Conservation (phyloP, 176 grass and related monocot genomes). For the Avena sativa region DNA sequence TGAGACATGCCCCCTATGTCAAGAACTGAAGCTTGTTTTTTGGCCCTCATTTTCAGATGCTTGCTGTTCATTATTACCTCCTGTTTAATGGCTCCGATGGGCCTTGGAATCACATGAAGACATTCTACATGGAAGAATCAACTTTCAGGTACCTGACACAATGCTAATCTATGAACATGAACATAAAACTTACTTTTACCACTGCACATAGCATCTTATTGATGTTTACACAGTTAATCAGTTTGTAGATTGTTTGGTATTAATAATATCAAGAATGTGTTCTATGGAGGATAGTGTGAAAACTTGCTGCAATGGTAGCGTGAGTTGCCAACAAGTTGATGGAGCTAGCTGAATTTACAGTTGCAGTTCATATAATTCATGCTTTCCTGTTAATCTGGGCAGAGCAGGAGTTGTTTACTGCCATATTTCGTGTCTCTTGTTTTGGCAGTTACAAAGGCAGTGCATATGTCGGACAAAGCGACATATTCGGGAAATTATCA, state of each 20-base stretch:
- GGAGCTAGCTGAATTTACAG: neutral
- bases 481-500: conserved; percentile 72
- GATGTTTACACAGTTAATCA: too few relatives aligned
- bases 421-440: neutral
- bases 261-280: conserved; percentile 1
- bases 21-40: conserved; percentile 13
- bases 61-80: conserved; percentile 92
- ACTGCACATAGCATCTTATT: conserved; percentile 10
- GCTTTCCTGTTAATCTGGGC: conserved; percentile 12
- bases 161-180: too few relatives aligned
- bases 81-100: conserved; percentile 88
- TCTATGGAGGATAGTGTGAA: neutral
- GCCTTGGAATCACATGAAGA: conserved; percentile 84
- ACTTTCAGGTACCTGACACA: conserved; percentile 65
- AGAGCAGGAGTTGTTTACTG: neutral
- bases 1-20: neutral
- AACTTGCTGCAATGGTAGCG: neutral
- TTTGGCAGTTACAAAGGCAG: conserved; percentile 76
- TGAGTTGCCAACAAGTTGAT: neutral
- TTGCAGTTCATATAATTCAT: conserved; percentile 19
- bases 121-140: conserved; percentile 82
- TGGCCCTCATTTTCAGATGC: conserved; percentile 65
- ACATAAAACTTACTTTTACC: neutral
- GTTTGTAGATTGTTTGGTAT: too few relatives aligned
- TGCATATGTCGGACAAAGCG: conserved; percentile 60